Percentiles rank a stretch among this genome's conserved stretches.
phyloP scores from a whole-genome alignment of 768 basidiomycete genomes.

The Ramaria rubella region DNA sequence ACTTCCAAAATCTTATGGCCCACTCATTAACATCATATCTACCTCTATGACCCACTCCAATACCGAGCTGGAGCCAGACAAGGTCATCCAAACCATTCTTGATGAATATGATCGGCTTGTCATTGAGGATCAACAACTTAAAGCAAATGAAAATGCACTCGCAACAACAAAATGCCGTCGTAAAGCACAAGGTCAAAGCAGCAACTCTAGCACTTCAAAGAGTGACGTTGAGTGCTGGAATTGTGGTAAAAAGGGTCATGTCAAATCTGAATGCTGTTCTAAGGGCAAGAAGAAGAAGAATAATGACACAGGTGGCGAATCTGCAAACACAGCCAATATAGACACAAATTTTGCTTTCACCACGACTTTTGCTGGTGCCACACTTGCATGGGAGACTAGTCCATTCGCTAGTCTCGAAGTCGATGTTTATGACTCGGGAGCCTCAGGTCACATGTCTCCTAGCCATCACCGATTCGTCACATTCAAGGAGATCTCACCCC shows the following conservation, averaged over 20 bases:
- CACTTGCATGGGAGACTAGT: not conserved
- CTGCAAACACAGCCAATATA: too few species aligned
- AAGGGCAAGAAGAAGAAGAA: not conserved
- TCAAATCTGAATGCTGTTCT: not conserved
- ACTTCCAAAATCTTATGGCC: too few species aligned
- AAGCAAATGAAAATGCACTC: not conserved
- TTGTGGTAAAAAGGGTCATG: too few species aligned
- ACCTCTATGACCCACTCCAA: not conserved
- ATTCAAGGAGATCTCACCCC: too few species aligned
- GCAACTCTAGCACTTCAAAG: too few species aligned
- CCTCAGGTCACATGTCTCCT: constrained; percentile 31
- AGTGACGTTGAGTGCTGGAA: too few species aligned
- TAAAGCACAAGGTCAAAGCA: not conserved
- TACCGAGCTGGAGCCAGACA: not conserved
- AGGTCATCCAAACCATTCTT: not conserved
- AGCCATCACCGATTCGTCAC: constrained; percentile 26
- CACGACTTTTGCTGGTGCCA: not conserved
- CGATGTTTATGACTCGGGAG: constrained; percentile 28
- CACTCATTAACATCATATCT: too few species aligned
- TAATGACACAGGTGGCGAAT: too few species aligned
- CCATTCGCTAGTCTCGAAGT: not conserved
- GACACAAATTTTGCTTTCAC: too few species aligned
- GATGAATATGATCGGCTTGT: constrained; percentile 5
- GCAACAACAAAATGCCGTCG: not conserved
- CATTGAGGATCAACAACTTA: not conserved